Evolutionary conservation across 805 yeast species (phyloP).

Genomic region (Candida manassasensis): DNA sequence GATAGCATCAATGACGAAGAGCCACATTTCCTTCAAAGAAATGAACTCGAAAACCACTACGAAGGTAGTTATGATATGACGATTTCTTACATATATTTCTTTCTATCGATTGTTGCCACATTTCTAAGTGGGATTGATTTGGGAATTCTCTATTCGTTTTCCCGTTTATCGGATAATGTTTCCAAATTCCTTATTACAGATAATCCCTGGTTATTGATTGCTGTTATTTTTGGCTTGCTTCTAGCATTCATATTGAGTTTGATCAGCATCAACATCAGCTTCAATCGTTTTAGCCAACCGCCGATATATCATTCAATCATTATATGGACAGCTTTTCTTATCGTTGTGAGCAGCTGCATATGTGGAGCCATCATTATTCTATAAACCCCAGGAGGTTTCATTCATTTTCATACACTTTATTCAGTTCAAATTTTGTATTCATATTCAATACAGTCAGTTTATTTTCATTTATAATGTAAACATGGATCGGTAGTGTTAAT

Average conservation of each 20-base stretch:
- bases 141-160: conserved; percentile 34
- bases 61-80: conserved; percentile 33
- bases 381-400: no score
- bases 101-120: conserved; percentile 29
- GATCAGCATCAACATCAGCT: conserved; percentile 30
- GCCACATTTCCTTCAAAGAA: conserved; percentile 17
- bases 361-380: conserved; percentile 9
- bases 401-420: no score
- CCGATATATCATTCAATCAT: conserved; percentile 18
- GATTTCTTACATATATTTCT: conserved; percentile 32
- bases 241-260: conserved; percentile 30
- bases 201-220: conserved; percentile 29
- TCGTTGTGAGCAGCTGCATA: conserved; percentile 12
- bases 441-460: no score
- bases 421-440: no score
- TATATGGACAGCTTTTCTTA: conserved; percentile 12
- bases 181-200: conserved; percentile 22
- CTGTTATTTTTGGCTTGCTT: conserved; percentile 28
- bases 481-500: no score
- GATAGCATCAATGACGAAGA: conserved; percentile 34
- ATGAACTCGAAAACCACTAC: conserved; percentile 20
- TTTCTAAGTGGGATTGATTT: conserved; percentile 37
- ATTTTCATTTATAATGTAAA: no score
- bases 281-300: conserved; percentile 25
- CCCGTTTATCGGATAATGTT: conserved; percentile 17